These are phyloP conservation scores for Penicillium angulare DNA, from an alignment of 495 filamentous ascomycete genomes.

Conservation along the genomic window DNA sequence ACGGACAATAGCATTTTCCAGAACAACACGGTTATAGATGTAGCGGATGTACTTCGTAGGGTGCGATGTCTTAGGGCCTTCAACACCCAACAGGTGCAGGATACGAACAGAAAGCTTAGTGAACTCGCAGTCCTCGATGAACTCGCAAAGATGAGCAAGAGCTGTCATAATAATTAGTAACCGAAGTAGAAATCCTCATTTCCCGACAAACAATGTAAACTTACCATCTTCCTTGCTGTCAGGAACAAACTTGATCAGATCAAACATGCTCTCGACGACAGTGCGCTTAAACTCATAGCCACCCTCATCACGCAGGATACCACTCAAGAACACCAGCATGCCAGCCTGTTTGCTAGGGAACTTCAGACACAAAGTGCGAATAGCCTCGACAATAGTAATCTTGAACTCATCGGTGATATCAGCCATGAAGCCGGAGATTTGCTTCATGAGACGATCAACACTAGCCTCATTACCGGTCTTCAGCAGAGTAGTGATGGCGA, in stretches of 20 bases:
- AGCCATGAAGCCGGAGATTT: conserved; percentile 95
- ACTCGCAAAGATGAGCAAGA: conserved; percentile 94
- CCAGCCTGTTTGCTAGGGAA: conserved; percentile 98
- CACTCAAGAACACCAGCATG: conserved; percentile 95
- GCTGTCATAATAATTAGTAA: conserved; percentile 43
- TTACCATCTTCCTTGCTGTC: conserved; percentile 91
- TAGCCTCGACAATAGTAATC: conserved; percentile 98
- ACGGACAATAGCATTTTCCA: conserved; percentile 95
- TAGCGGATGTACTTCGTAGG: conserved; percentile 99
- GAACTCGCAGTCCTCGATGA: conserved; percentile 99
- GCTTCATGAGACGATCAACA: conserved; percentile 97
- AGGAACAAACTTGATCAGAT: conserved; percentile 97
- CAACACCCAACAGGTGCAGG: conserved; percentile 85
- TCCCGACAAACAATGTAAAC: conserved; percentile 5
- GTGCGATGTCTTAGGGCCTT: conserved; percentile 92
- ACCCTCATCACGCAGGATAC: conserved; percentile 92
- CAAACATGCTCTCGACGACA: conserved; percentile 99
- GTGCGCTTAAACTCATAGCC: conserved; percentile 98
- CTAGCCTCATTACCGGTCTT: conserved; percentile 98
- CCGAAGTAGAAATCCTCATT: neutral
- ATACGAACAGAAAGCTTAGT: conserved; percentile 96
- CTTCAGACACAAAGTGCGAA: conserved; percentile 93
- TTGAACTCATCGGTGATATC: conserved; percentile 99
- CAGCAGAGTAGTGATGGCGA: conserved; percentile 94
- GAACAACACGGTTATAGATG: conserved; percentile 97